Conservation (phyloP, 1,139 yeast species). For the Pichia sp. region DNA sequence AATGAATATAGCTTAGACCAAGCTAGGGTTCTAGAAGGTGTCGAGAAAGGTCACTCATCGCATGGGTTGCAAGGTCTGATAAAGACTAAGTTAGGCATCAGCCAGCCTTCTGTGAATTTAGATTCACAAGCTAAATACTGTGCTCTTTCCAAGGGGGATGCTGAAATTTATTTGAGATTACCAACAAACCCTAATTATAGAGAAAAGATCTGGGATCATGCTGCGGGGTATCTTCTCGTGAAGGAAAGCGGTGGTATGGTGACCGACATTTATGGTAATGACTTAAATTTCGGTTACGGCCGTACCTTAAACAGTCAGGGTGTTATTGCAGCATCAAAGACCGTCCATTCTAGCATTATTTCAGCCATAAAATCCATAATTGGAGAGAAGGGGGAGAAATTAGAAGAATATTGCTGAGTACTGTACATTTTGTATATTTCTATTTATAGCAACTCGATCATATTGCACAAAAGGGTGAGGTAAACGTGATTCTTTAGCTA, state of each 20-base stretch:
- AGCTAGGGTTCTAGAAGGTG: constrained; percentile 85
- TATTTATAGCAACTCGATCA: background rate
- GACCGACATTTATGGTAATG: constrained; percentile 71
- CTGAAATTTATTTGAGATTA: constrained; percentile 84
- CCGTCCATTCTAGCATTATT: constrained; percentile 59
- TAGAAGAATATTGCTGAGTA: constrained; percentile 24
- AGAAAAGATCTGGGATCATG: constrained; percentile 99
- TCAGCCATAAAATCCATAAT: constrained; percentile 45
- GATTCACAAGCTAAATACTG: constrained; percentile 98
- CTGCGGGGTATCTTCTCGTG: constrained; percentile 85
- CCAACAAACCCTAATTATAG: constrained; percentile 74
- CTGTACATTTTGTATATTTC: background rate
- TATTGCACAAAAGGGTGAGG: background rate
- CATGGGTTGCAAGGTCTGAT: constrained; percentile 79
- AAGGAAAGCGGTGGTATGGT: constrained; percentile 90
- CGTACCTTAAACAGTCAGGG: constrained; percentile 81
- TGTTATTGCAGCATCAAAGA: constrained; percentile 78
- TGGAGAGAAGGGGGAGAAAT: constrained; percentile 32
- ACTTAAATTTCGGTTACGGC: constrained; percentile 84
- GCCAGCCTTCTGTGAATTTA: constrained; percentile 56
- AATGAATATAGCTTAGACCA: constrained; percentile 40
- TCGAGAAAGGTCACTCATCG: constrained; percentile 94
- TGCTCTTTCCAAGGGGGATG: constrained; percentile 83
- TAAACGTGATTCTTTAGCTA: too few species aligned
- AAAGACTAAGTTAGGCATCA: constrained; percentile 59